phyloP scores from a whole-genome alignment of 2,329 filamentous ascomycete species.

The Fusarium pilosicola region DNA sequence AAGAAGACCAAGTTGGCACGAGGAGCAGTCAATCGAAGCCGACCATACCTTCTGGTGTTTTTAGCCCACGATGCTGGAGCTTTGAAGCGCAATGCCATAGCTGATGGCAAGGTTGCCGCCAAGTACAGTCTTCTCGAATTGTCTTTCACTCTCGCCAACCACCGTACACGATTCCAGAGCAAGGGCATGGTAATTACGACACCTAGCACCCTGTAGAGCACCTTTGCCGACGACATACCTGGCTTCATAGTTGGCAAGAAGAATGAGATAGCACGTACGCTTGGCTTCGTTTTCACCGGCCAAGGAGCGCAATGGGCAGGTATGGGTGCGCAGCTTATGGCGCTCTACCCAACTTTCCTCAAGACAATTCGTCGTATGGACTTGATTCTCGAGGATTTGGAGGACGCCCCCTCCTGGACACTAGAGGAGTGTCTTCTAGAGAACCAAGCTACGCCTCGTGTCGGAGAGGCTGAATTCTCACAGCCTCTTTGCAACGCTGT shows the following conservation, averaged over 20 bases:
- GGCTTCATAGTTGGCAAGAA: background rate
- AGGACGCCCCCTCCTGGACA: background rate
- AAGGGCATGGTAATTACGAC: background rate
- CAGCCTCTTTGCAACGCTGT: background rate
- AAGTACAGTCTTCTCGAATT: background rate
- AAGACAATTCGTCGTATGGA: background rate
- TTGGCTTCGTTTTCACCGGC: background rate
- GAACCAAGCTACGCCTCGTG: background rate
- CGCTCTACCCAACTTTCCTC: background rate
- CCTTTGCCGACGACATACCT: background rate
- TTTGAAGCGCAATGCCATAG: background rate
- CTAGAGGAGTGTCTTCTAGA: background rate
- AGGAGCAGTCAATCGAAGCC: background rate
- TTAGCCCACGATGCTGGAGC: background rate
- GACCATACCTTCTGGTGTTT: background rate
- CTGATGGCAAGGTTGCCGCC: background rate
- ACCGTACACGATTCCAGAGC: background rate
- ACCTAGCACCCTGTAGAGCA: background rate
- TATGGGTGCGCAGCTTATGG: background rate
- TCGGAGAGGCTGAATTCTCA: background rate
- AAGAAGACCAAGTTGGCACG: background rate
- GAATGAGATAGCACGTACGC: background rate
- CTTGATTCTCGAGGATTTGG: background rate
- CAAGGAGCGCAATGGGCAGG: background rate
- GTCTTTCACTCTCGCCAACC: background rate